Conservation (phyloP, 148 eudicot genomes). For the Pouteria glomerata region DNA sequence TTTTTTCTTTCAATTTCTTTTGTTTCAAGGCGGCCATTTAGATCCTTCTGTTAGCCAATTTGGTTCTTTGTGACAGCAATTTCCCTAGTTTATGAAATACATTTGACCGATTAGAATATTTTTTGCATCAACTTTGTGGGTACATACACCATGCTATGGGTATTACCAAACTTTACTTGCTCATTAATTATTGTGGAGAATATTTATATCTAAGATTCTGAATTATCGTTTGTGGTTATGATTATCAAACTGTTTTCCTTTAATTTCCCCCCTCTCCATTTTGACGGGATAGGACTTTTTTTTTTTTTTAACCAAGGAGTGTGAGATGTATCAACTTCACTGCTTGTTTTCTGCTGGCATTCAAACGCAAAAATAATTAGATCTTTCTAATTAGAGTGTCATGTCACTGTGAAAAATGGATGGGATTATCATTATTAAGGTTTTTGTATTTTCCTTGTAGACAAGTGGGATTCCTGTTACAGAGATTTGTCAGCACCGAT, state of each 20-base stretch:
- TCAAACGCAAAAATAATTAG: not conserved
- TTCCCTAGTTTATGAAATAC: not conserved
- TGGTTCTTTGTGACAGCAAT: not conserved
- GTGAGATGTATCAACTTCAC: not conserved
- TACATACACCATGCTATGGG: not conserved
- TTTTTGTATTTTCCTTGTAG: constrained; percentile 32
- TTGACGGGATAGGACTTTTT: not conserved
- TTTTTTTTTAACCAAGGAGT: too few relatives aligned
- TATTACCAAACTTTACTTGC: too few relatives aligned
- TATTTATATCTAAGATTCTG: not conserved
- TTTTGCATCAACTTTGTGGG: not conserved
- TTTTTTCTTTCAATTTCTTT: not conserved
- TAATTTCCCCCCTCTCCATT: not conserved
- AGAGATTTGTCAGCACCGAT: constrained; percentile 79
- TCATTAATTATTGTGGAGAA: not conserved
- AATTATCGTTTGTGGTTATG: too few relatives aligned
- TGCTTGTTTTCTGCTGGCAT: not conserved
- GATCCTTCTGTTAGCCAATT: not conserved
- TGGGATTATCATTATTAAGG: constrained; percentile 5
- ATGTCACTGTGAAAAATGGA: not conserved
- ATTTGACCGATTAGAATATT: not conserved
- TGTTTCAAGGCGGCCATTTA: not conserved
- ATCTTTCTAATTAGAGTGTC: not conserved
- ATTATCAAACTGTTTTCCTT: not conserved
- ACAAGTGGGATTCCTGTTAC: constrained; percentile 83